Evolutionary conservation across 2,329 filamentous ascomycete species (phyloP).

Genomic region (Monilinia aucupariae): DNA sequence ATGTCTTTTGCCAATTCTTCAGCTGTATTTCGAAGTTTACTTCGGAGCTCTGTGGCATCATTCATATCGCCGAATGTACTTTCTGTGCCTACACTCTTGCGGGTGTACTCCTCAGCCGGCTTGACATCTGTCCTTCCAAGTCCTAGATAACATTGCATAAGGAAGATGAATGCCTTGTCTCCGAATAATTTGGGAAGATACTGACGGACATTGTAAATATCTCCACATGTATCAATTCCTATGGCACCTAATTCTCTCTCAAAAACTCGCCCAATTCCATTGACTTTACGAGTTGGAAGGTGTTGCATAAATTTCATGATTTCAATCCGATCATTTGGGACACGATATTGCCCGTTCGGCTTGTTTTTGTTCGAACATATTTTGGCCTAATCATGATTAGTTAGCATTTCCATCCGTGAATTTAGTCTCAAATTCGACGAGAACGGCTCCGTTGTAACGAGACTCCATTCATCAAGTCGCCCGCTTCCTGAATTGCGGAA

Average conservation of each 20-base stretch:
- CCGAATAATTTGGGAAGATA: constrained; percentile 76
- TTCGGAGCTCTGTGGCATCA: constrained; percentile 60
- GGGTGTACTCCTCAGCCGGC: constrained; percentile 81
- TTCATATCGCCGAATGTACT: constrained; percentile 81
- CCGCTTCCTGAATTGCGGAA: neutral
- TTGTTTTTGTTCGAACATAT: constrained; percentile 96
- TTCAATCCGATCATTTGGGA: constrained; percentile 64
- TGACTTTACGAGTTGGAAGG: constrained; percentile 83
- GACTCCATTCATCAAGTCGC: neutral
- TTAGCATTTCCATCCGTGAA: neutral
- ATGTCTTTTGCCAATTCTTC: constrained; percentile 85
- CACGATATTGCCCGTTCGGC: constrained; percentile 82
- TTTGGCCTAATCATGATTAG: constrained; percentile 53
- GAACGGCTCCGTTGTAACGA: neutral
- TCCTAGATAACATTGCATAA: constrained; percentile 78
- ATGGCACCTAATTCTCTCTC: constrained; percentile 86
- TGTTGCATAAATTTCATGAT: constrained; percentile 84
- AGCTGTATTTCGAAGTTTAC: constrained; percentile 74
- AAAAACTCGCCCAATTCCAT: constrained; percentile 89
- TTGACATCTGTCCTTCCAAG: constrained; percentile 80
- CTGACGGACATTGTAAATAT: constrained; percentile 73
- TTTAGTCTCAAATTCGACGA: neutral
- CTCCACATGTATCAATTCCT: constrained; percentile 80
- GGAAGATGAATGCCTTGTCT: constrained; percentile 82
- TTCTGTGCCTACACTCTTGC: constrained; percentile 92